Base-by-base conservation (phyloP, 306 rosid genomes). In the barrel medic (Medicago truncatula) region DNA sequence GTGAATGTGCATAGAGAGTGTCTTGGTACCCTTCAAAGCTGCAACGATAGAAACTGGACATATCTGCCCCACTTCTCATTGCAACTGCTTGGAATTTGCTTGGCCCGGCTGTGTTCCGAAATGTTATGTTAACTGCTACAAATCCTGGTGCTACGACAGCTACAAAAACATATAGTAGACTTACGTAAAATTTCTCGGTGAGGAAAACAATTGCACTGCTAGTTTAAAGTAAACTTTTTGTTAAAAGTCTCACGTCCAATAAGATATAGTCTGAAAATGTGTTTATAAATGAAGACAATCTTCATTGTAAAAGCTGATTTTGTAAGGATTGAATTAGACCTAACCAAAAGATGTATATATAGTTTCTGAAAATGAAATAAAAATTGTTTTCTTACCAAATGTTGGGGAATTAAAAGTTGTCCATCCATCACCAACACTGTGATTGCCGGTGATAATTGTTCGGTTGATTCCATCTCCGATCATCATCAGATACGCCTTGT, bases 1-100 rank as follows among this genome's bases (percentile, higher is more conserved):
- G 52, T 46, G 52, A 46, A 46, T 46, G 52, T 46, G 52, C 13
- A 46, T 46, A 46, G n/a, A 46, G 52, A 12, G 52, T 46, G 13
- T 46, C 52, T 46, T 46, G 52, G 52, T 46, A 46, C 52, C 52
- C 52, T 46, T 46, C 52, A 46, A 46, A 46, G 52, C 52, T 46
- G 52, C 52, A 46, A 46, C 52, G 52, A 4, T 46, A 46, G 7
- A 46, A 46, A 46, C n/a, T 13, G 7, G 52, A 46, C 52, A 46
- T 46, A 6, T 46, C 52, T 46, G 52, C 52, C 13, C 52, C 52
- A 12, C 52, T 46, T 46, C 52, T 46, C 52, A 46, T 46, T 4
- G 52, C 52, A 46, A 46, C 52, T 46, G 52, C 52, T 46, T 46
- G 52, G 52, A 46, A 46, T 46, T 46, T 46, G 52, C 52, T 46